Evolutionary conservation across 192 early-diverging fungal genomes (phyloP), one percentile per base, ranked within the genome.

Genomic region (Coemansia sp.): DNA sequence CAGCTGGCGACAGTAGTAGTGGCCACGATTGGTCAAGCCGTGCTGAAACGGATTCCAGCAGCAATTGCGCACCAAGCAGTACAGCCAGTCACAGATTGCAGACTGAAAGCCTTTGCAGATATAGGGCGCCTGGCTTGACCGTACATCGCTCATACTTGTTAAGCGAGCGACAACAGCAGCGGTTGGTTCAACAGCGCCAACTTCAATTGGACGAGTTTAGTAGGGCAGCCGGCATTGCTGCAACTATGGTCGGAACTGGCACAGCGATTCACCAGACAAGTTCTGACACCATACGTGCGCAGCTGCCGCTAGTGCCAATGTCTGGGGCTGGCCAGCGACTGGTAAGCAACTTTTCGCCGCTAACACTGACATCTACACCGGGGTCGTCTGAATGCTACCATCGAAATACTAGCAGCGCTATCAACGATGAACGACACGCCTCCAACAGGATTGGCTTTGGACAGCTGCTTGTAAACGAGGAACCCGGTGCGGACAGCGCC

Each of bases 291-390:
- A n/a, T 20, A 51, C 24, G 9, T 17, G 24, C 51, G 30, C 53
- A 64, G 25, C 59, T 64, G 1, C 63, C 64, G 6, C 59, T 64
- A 21, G 64, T 59, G 24, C 68, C 67, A 25, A 62, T 54, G 24
- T 54, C 62, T 46, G 42, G 30, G 8, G 58, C 72, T 3, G 62
- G 72, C 21, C n/a, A 21, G 32, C 70, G 64, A 0, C 64, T 81
- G 63, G 66, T 74, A 20, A 81, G 78, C 67, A 81, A 75, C 57
- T 72, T 81, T 67, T 81, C 78, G 27, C 79, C 79, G 46, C 51
- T 81, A 31, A 81, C 79, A 5, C 39, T 81, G n/a, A 64, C 79
- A 14, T 81, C 79, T 42, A 70, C 79, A 19, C 79, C 74, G 4
- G 79, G 79, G 3, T 81, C 74, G 9, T 68, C 61, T 33, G 59